Percentiles rank a stretch among this genome's conserved stretches.
Evolutionary conservation across 805 yeast genomes (phyloP).

Genomic region (Ogataea neopini): DNA sequence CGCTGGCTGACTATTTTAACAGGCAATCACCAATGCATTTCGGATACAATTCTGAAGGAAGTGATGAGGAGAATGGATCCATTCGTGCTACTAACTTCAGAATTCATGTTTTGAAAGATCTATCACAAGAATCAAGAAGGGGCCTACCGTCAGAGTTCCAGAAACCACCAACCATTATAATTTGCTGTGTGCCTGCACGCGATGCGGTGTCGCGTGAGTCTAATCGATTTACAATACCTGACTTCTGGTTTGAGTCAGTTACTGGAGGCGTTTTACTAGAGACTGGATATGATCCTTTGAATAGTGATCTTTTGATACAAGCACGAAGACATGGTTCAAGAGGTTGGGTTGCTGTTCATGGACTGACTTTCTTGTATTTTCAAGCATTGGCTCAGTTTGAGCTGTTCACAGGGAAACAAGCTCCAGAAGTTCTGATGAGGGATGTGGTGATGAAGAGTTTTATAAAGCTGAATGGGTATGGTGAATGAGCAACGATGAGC

Average conservation of each 20-base stretch:
- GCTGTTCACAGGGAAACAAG: slow-evolving; percentile 8
- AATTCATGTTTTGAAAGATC: slow-evolving; percentile 3
- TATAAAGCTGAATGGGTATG: slow-evolving; percentile 2
- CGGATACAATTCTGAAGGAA: background rate
- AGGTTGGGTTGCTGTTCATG: slow-evolving; percentile 11
- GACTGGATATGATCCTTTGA: slow-evolving; percentile 8
- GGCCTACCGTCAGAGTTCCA: slow-evolving; percentile 4
- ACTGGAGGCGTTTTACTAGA: slow-evolving; percentile 10
- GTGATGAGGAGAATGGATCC: slow-evolving; percentile 1
- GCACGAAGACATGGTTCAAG: slow-evolving; percentile 6
- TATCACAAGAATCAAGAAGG: background rate
- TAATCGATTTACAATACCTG: slow-evolving; percentile 7
- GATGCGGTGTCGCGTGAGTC: slow-evolving; percentile 5
- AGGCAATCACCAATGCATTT: slow-evolving; percentile 9
- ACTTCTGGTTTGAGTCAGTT: slow-evolving; percentile 9
- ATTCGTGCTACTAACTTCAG: slow-evolving; percentile 7
- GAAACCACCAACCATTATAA: slow-evolving; percentile 7
- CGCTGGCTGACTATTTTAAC: slow-evolving; percentile 8
- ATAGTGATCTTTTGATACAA: slow-evolving; percentile 6
- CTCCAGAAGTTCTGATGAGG: slow-evolving; percentile 7
- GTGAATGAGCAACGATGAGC: background rate
- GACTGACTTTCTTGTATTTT: slow-evolving; percentile 6
- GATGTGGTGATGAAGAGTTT: slow-evolving; percentile 9
- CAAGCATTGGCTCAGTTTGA: slow-evolving; percentile 10
- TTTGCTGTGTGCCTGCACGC: slow-evolving; percentile 8